Evolutionary conservation across 2,329 filamentous ascomycete species (phyloP), one percentile per base, ranked within the genome.

Genomic region (Pseudocercospora pini-densiflorae): DNA sequence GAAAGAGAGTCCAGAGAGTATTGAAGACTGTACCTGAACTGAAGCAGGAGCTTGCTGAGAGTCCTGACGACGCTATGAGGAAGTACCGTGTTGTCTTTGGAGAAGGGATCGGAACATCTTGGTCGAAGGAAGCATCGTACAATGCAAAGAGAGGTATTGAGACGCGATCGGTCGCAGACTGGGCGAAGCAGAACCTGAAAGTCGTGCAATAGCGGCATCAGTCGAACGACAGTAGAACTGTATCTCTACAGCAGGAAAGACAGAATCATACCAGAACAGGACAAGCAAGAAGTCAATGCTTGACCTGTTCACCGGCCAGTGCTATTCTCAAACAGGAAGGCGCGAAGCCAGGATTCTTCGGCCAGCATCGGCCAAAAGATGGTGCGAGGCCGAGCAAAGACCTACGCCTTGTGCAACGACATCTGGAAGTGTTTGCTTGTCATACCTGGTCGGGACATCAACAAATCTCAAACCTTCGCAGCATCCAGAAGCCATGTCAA

Each of bases 11-110:
- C 21, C 72, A 76, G 63, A 81, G 82, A 51, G 84, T 86, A 74
- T 73, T 84, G 23, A 88, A 87, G 84, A 81, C 78, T 45, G 64
- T 83, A 23, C 77, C 79, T 0, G 72, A 77, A 54, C 74, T 90
- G 70, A 76, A 77, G 69, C 72, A 73, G 5, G 83, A 86, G 69
- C 74, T 89, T 70, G 72, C 71, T 21, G 75, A 76, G 10, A 81
- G 87, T 5, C 83, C 85, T 0, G 78, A 77, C 0, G 81, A 86
- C 71, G 74, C 73, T 2, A 79, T 89, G 72, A 81, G 82, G 70
- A 90, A 87, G 78, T 91, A 91, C 76, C 80, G 86, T 23, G 79
- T 85, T 67, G 84, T 88, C 0, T 91, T 91, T 80, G 87, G 83
- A 0, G 79, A 84, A 62, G 87, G 86, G 0, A 79, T 76, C 7